phyloP scores from a whole-genome alignment of 257 asterid genomes.

The Apocynum venetum region DNA sequence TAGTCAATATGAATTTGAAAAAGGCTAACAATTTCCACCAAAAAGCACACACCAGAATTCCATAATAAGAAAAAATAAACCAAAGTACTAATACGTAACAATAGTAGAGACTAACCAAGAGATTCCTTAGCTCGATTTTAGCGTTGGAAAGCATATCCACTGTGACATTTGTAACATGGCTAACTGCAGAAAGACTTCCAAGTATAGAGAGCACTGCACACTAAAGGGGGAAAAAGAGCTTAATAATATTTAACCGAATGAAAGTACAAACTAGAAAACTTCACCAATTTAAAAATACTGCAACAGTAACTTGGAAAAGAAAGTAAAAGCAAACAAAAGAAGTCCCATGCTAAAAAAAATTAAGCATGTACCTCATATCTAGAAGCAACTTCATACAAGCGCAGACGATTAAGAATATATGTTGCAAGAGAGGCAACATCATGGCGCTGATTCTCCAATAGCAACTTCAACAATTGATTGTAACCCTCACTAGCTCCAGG shows the following conservation, averaged over 20 bases:
- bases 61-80: not conserved
- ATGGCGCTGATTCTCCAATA: slow-evolving; percentile 80
- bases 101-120: slow-evolving; percentile 51
- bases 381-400: slow-evolving; percentile 84
- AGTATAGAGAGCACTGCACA: slow-evolving; percentile 59
- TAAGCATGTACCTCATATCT: slow-evolving; percentile 76
- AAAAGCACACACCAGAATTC: not conserved
- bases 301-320: not conserved
- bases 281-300: not conserved
- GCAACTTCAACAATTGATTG: slow-evolving; percentile 74
- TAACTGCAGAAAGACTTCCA: slow-evolving; percentile 51
- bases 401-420: slow-evolving; percentile 80
- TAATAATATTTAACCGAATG: not conserved
- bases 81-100: not conserved
- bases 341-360: slow-evolving; percentile 16
- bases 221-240: slow-evolving; percentile 36
- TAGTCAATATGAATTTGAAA: not conserved
- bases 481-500: slow-evolving; percentile 78
- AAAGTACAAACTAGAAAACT: not conserved
- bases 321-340: slow-evolving; percentile 1
- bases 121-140: slow-evolving; percentile 67
- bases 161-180: slow-evolving; percentile 42
- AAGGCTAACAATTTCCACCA: not conserved
- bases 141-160: slow-evolving; percentile 66
- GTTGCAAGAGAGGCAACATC: slow-evolving; percentile 83